Percentiles rank a stretch among this genome's conserved stretches.
These are phyloP conservation scores for Backusella circina DNA, from an alignment of 192 early-diverging fungal genomes.

Conservation along the genomic window DNA sequence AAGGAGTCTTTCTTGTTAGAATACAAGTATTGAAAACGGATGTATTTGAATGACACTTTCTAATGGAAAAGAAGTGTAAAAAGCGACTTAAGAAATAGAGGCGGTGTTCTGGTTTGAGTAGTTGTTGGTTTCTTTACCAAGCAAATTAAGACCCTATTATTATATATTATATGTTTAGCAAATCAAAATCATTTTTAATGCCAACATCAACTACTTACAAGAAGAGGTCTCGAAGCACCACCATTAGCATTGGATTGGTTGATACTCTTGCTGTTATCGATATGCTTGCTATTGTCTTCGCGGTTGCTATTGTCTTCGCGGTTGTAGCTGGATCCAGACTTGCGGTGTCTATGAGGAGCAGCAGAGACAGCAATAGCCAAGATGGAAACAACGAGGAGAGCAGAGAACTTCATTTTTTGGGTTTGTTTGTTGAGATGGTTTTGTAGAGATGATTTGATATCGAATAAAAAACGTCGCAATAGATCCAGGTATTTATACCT, in stretches of 20 bases:
- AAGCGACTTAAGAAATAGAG: not conserved
- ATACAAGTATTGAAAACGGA: not conserved
- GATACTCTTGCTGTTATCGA: not conserved
- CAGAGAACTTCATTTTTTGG: constrained; percentile 4
- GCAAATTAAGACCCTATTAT: not conserved
- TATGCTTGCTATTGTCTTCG: not conserved
- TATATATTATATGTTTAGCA: not conserved
- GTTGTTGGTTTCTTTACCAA: not conserved
- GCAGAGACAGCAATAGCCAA: not conserved
- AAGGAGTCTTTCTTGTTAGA: not conserved
- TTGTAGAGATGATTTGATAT: not conserved
- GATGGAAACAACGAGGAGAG: not conserved
- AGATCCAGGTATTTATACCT: not conserved
- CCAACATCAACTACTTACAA: not conserved
- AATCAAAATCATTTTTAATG: not conserved
- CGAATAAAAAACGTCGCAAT: not conserved
- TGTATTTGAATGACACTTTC: not conserved
- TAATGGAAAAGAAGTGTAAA: not conserved
- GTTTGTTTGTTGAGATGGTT: not conserved
- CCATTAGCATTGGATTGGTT: not conserved
- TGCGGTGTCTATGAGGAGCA: not conserved
- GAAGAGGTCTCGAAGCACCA: not conserved
- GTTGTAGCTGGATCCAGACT: not conserved
- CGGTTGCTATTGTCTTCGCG: not conserved
- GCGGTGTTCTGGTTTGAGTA: not conserved